These are phyloP conservation scores for Pleurotus djamor DNA, from an alignment of 768 basidiomycete species.

Conservation along the genomic window DNA sequence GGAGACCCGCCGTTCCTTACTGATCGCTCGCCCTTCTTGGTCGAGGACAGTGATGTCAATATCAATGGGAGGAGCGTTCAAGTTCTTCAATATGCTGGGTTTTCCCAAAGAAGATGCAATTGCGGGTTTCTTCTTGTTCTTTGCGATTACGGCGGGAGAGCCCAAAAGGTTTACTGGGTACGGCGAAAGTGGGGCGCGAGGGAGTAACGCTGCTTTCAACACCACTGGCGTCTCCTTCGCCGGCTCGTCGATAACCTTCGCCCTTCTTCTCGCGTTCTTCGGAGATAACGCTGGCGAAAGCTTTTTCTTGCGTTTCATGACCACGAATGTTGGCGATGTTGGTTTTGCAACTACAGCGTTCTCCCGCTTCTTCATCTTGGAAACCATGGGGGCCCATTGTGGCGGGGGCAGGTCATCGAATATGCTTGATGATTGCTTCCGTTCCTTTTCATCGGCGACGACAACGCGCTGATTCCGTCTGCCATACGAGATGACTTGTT, in stretches of 20 bases:
- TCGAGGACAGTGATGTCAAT: constrained; percentile 72
- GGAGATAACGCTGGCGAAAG: constrained; percentile 33
- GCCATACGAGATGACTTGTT: constrained; percentile 65
- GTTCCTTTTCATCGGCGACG: constrained; percentile 30
- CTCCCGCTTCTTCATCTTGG: constrained; percentile 47
- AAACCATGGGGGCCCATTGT: constrained; percentile 31
- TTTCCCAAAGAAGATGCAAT: constrained; percentile 31
- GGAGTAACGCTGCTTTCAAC: neutral
- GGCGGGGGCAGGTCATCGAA: constrained; percentile 42
- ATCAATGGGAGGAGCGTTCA: constrained; percentile 48
- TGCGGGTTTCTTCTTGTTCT: constrained; percentile 13
- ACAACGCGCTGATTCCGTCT: constrained; percentile 62
- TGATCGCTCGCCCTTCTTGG: constrained; percentile 52
- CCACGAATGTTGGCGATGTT: constrained; percentile 34
- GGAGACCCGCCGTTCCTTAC: constrained; percentile 60
- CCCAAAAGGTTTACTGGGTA: neutral
- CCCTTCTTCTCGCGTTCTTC: constrained; percentile 25
- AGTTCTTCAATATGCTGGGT: constrained; percentile 27
- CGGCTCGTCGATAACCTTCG: constrained; percentile 22
- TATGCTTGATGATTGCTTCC: constrained; percentile 28
- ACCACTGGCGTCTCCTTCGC: neutral
- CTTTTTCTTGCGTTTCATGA: constrained; percentile 37
- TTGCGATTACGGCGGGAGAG: neutral
- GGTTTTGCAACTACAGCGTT: constrained; percentile 30
- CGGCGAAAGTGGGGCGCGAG: neutral